Evolutionary conservation across 164 flowering plant species (phyloP).

Genomic region (Echeveria elegans): DNA sequence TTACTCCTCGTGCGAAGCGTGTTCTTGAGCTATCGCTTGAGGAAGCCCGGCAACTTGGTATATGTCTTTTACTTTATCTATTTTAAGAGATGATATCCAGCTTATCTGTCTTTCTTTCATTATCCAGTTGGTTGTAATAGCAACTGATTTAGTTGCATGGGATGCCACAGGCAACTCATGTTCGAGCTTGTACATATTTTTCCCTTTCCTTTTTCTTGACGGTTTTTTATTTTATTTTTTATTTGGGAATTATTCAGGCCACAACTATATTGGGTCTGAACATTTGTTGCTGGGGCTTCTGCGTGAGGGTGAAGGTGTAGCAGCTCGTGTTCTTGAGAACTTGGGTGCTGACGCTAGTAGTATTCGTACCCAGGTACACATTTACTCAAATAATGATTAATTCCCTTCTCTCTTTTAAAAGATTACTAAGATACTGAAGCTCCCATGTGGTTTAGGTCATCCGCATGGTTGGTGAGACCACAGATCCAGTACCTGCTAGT

Average conservation of each 20-base stretch:
- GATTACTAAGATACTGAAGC: background rate
- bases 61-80: background rate
- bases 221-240: background rate
- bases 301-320: conserved; percentile 97
- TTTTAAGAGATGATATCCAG: background rate
- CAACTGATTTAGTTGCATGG: background rate
- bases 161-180: too few species aligned
- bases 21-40: conserved; percentile 86
- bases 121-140: background rate
- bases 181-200: too few species aligned
- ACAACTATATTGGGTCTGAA: conserved; percentile 92
- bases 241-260: conserved; percentile 47
- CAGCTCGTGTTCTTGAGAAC: conserved; percentile 92
- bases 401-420: background rate
- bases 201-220: background rate
- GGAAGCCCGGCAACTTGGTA: conserved; percentile 97
- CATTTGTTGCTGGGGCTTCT: conserved; percentile 89
- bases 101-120: background rate
- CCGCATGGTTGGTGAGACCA: conserved; percentile 7
- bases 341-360: conserved; percentile 90
- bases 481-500: conserved; percentile 6
- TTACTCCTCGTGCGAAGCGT: conserved; percentile 94
- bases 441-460: conserved; percentile 27
- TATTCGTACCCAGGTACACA: conserved; percentile 81
- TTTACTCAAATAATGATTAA: background rate